A percentile compares a stretch with the other conserved stretches of the same genome.
Conservation (phyloP, 2,329 filamentous ascomycete species). For the Monilinia vaccinii-corymbosi region DNA sequence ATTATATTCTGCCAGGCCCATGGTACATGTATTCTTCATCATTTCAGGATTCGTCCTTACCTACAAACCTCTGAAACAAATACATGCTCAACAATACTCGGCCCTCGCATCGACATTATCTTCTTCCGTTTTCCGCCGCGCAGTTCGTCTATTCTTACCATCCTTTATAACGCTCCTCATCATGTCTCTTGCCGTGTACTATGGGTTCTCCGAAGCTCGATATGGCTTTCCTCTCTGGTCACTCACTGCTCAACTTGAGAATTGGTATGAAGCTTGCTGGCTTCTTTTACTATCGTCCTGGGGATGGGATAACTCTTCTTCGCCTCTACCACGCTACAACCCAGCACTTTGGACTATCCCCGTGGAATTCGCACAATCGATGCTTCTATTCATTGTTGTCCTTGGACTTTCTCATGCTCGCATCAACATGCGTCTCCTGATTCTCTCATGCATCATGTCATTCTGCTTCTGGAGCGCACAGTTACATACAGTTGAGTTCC, state of each 20-base stretch:
- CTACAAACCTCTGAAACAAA: conserved; percentile 35
- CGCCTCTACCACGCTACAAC: conserved; percentile 21
- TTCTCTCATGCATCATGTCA: conserved; percentile 18
- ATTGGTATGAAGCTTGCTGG: conserved; percentile 35
- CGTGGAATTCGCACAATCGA: conserved; percentile 26
- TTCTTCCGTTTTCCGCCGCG: conserved; percentile 39
- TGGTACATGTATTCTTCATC: conserved; percentile 44
- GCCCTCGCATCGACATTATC: conserved; percentile 34
- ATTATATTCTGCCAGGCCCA: conserved; percentile 37
- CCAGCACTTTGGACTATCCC: conserved; percentile 29
- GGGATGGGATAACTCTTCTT: conserved; percentile 16
- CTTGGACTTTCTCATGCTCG: conserved; percentile 23
- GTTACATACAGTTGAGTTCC: conserved; percentile 33
- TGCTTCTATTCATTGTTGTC: conserved; percentile 25
- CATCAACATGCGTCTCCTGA: conserved; percentile 19
- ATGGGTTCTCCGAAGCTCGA: conserved; percentile 37
- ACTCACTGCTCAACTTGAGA: conserved; percentile 33
- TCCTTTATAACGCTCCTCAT: conserved; percentile 36
- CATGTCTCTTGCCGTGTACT: conserved; percentile 37
- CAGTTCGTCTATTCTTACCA: conserved; percentile 39
- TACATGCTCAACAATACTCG: conserved; percentile 33
- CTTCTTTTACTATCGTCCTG: conserved; percentile 22
- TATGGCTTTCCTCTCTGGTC: conserved; percentile 31
- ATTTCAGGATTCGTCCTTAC: conserved; percentile 42
- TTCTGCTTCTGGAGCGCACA: conserved; percentile 25